Evolutionary conservation across 2,329 filamentous ascomycete genomes (phyloP).

Genomic region (Lojkania enalia): DNA sequence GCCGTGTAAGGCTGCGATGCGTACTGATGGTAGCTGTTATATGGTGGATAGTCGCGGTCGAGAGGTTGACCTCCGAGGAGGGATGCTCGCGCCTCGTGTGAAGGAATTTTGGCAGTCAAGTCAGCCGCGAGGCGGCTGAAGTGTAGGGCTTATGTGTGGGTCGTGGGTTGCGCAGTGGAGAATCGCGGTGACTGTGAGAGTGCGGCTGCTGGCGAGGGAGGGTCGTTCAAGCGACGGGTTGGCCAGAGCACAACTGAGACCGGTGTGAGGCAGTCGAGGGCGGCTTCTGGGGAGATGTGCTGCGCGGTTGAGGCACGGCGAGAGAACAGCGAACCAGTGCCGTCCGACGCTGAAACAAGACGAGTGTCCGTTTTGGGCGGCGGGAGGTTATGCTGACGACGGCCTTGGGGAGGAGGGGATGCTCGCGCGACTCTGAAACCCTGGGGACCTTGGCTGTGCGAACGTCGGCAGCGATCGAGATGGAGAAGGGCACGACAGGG

Average conservation of each 20-base stretch:
- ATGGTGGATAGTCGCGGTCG: slow-evolving; percentile 54
- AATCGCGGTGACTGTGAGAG: slow-evolving; percentile 9
- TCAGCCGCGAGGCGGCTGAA: slow-evolving; percentile 44
- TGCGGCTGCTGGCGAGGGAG: slow-evolving; percentile 18
- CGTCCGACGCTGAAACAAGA: slow-evolving; percentile 24
- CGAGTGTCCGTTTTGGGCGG: neutral
- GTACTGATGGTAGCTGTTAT: slow-evolving; percentile 48
- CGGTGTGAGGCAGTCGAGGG: slow-evolving; percentile 24
- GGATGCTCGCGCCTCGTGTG: slow-evolving; percentile 60
- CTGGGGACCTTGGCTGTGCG: slow-evolving; percentile 32
- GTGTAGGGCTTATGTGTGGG: slow-evolving; percentile 24
- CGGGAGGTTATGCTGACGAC: neutral
- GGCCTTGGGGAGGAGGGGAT: too few species aligned
- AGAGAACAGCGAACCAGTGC: slow-evolving; percentile 10
- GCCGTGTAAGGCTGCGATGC: slow-evolving; percentile 35
- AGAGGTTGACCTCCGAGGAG: slow-evolving; percentile 61
- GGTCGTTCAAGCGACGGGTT: slow-evolving; percentile 10
- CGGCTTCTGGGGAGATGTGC: neutral
- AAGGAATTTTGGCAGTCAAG: slow-evolving; percentile 55
- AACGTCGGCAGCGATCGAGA: slow-evolving; percentile 14
- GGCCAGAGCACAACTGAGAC: slow-evolving; percentile 37
- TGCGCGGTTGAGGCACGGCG: slow-evolving; percentile 6
- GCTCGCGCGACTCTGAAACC: slow-evolving; percentile 28
- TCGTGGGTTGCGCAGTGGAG: slow-evolving; percentile 11
- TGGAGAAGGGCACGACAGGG: neutral